These are phyloP conservation scores for Cantharellus anzutake DNA, from an alignment of 768 basidiomycete species.

Conservation along the genomic window DNA sequence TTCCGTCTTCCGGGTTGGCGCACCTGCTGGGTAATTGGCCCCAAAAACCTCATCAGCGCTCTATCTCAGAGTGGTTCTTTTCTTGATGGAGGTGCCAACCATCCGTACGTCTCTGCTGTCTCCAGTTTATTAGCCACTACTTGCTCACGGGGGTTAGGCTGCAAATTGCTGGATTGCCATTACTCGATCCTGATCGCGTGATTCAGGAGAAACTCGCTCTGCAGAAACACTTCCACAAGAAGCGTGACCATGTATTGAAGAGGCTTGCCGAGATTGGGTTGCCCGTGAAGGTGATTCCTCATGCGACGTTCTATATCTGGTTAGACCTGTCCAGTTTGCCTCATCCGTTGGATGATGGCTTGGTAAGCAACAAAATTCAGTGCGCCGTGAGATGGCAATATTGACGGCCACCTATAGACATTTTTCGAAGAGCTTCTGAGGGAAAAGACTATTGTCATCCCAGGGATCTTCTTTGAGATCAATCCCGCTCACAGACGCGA, in stretches of 20 bases:
- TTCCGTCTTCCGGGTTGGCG: slow-evolving; percentile 94
- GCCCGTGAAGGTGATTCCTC: slow-evolving; percentile 56
- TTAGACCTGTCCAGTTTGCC: slow-evolving; percentile 67
- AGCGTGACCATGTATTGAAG: slow-evolving; percentile 75
- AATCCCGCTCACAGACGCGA: slow-evolving; percentile 49
- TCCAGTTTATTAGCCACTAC: not conserved
- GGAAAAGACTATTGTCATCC: slow-evolving; percentile 78
- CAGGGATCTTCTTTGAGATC: slow-evolving; percentile 55
- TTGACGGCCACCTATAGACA: slow-evolving; percentile 19
- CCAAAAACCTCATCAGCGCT: slow-evolving; percentile 72
- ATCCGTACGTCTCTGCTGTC: slow-evolving; percentile 38
- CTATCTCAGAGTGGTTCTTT: slow-evolving; percentile 89
- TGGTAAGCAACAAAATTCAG: slow-evolving; percentile 27
- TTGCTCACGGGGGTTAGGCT: slow-evolving; percentile 20
- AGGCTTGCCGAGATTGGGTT: slow-evolving; percentile 65
- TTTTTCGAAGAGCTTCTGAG: slow-evolving; percentile 93
- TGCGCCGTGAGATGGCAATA: not conserved
- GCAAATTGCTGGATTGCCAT: slow-evolving; percentile 73
- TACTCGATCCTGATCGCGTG: slow-evolving; percentile 56
- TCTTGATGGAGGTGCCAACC: slow-evolving; percentile 88
- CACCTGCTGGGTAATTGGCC: slow-evolving; percentile 80
- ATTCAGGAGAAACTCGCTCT: slow-evolving; percentile 53
- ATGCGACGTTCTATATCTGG: slow-evolving; percentile 89
- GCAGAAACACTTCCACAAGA: slow-evolving; percentile 77
- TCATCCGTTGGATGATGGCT: slow-evolving; percentile 68